Base-by-base conservation (phyloP, 148 eudicot genomes). In the Polygonum aviculare region DNA sequence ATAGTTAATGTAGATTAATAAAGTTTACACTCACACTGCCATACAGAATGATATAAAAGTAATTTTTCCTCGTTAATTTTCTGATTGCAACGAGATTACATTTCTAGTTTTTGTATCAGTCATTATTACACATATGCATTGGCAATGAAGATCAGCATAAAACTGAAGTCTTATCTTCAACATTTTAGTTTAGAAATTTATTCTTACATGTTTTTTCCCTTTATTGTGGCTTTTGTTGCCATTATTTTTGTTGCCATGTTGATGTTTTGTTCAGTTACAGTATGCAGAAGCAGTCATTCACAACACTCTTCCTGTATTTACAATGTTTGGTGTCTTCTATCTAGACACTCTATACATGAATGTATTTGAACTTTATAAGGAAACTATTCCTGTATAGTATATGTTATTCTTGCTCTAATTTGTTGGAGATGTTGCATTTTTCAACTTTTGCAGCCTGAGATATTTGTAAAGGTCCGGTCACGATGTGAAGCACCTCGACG, bases 401-500 rank as follows among this genome's bases (percentile, higher is more conserved):
- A 54, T 19, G 9, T 16, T 54, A 6, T 54, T 54, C 26, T 16
- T 54, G 6, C 0, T 19, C n/a, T 54, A 54, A 54, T 19, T 54
- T n/a, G 60, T n/a, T 54, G 60, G 7, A 18, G 22, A 54, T 49
- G 14, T 49, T n/a, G 60, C 26, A n/a, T 54, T 15, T 54, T 19
- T 54, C 59, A 54, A 54, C 22, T 54, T 54, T 54, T 54, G 82
- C 85, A 91, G 97, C 97, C 97, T 35, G 97, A 91, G 83, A 84
- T 87, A 18, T 91, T 91, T 88, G 83, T 75, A 70, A 91, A 91
- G 81, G 84, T 88, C 75, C 97, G 97, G 67, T 85, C 91, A 19
- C 87, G 97, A 52, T 89, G 90, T 80, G 97, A 91, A 84, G 97
- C 97, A 18, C 97, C 97, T 84, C 87, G 97, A 67, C 90, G 97